Percentiles rank a stretch among this genome's conserved stretches.
Evolutionary conservation across 2,329 filamentous ascomycete genomes (phyloP).

Genomic region (Grosmannia clavigera): DNA sequence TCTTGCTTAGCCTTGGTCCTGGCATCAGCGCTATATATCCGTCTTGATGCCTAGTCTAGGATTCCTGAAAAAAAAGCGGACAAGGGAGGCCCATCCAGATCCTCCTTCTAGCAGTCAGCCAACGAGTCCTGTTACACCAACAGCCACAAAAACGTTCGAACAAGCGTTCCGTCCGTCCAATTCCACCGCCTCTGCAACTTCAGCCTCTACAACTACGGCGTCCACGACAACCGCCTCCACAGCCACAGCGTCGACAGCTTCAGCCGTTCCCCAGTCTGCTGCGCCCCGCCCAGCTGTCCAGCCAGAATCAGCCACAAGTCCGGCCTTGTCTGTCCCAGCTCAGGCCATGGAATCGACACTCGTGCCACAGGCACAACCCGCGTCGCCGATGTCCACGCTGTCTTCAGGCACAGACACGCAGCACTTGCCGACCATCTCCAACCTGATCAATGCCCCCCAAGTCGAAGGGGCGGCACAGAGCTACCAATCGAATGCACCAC

Average conservation of each 20-base stretch:
- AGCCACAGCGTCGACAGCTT: constrained; percentile 1
- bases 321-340: constrained; percentile 6
- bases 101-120: constrained; percentile 54
- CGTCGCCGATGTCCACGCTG: constrained; percentile 18
- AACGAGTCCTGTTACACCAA: constrained; percentile 49
- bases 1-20: background rate
- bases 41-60: constrained; percentile 77
- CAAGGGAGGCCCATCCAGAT: constrained; percentile 74
- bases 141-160: constrained; percentile 40
- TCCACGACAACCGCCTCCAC: constrained; percentile 12
- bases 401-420: constrained; percentile 41
- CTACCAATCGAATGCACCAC: constrained; percentile 13
- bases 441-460: constrained; percentile 60
- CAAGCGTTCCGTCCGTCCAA: constrained; percentile 23
- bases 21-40: background rate
- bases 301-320: constrained; percentile 23
- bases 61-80: constrained; percentile 97
- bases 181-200: constrained; percentile 8
- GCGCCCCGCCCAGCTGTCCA: background rate
- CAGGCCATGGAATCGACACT: constrained; percentile 21
- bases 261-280: constrained; percentile 12
- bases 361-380: constrained; percentile 17
- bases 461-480: constrained; percentile 27
- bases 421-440: constrained; percentile 70
- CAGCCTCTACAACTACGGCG: constrained; percentile 9